Evolutionary conservation across 805 yeast genomes (phyloP).

Genomic region (Cyberlindnera lachancei): DNA sequence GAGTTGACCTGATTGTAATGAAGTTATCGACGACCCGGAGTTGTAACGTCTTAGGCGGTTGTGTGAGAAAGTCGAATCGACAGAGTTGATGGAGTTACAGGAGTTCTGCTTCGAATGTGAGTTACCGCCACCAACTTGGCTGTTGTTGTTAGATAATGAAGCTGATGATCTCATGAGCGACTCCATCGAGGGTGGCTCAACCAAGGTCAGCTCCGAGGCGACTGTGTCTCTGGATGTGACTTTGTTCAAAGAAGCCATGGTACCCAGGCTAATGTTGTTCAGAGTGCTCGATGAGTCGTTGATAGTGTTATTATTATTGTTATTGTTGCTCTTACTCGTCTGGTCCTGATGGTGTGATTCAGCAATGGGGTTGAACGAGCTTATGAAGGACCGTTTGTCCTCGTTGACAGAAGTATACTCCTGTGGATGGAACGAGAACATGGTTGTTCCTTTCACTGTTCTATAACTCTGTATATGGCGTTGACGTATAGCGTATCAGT

Average conservation of each 20-base stretch:
- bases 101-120: background rate
- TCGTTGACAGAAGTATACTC: conserved; percentile 1
- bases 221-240: conserved; percentile 10
- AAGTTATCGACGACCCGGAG: conserved; percentile 14
- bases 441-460: background rate
- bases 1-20: background rate
- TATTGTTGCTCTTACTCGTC: no score
- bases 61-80: conserved; percentile 11
- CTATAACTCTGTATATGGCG: background rate
- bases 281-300: background rate
- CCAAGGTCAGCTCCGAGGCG: conserved; percentile 6
- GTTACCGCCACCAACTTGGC: no score
- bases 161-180: background rate
- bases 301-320: no score
- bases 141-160: no score
- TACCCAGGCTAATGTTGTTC: background rate
- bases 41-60: conserved; percentile 13
- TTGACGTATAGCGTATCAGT: no score
- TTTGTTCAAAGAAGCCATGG: background rate
- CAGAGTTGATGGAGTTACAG: conserved; percentile 12
- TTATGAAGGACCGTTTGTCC: conserved; percentile 1
- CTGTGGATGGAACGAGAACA: conserved; percentile 3
- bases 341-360: conserved; percentile 3
- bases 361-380: conserved; percentile 6
- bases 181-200: conserved; percentile 9